Conservation (phyloP, 2,329 filamentous ascomycete species). For the Aureobasidium melanogenum region DNA sequence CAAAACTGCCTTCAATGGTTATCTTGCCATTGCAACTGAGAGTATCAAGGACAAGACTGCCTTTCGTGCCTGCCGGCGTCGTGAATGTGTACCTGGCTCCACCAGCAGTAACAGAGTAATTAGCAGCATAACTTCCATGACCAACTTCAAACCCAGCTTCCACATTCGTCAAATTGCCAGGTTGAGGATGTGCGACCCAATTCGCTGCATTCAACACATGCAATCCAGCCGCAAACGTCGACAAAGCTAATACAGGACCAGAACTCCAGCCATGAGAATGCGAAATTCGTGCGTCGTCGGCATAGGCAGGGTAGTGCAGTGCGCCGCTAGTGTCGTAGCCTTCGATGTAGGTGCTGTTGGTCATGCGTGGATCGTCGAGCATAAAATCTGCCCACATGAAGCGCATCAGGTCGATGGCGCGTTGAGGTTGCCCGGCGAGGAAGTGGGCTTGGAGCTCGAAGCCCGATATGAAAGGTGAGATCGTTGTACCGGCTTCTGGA, state of each 20-base stretch:
- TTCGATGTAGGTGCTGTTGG: constrained; percentile 45
- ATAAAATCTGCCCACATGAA: constrained; percentile 46
- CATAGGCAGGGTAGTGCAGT: constrained; percentile 42
- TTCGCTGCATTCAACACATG: constrained; percentile 26
- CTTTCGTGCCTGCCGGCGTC: constrained; percentile 1
- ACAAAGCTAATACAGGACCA: constrained; percentile 38
- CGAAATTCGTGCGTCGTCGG: constrained; percentile 38
- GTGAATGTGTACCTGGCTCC: not conserved
- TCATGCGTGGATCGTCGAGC: constrained; percentile 46
- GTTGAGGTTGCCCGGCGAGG: constrained; percentile 30
- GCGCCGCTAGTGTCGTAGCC: constrained; percentile 39
- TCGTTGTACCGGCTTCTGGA: constrained; percentile 36
- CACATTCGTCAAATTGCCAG: constrained; percentile 9
- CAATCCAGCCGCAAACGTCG: constrained; percentile 34
- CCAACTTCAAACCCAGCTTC: constrained; percentile 12
- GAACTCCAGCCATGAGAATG: constrained; percentile 46
- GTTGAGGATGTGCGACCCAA: constrained; percentile 12
- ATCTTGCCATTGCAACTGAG: not conserved
- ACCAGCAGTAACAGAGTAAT: not conserved
- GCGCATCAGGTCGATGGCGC: constrained; percentile 36
- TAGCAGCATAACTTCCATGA: not conserved
- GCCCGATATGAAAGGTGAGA: constrained; percentile 40
- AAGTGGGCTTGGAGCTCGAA: constrained; percentile 41
- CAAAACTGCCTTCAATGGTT: not conserved
- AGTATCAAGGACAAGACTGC: constrained; percentile 1